Evolutionary conservation across 169 alveolate genomes (phyloP), one percentile per base, ranked within the genome.

Genomic region (Besnoitia besnoiti): DNA sequence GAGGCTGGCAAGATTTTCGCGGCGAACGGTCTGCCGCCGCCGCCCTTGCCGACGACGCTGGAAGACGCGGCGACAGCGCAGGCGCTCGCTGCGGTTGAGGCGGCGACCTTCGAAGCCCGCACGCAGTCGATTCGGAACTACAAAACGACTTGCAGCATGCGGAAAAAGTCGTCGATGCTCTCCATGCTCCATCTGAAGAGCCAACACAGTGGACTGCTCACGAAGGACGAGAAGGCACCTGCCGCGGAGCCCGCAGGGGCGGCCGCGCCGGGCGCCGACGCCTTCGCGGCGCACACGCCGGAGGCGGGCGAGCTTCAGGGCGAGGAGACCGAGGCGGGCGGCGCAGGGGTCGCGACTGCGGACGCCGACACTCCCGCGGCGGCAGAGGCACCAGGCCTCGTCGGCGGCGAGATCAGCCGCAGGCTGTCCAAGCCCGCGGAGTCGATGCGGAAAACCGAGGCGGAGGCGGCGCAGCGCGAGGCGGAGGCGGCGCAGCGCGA

Each of bases 1-100:
- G 95, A 50, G 2, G 94, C 92, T 4, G 14, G 19, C 21, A 49
- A 47, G n/a, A 73, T 93, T 40, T 90, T 89, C 35, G 24, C 33
- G n/a, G 89, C 91, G 1, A 8, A n/a, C 40, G 37, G 42, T 55
- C 61, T 85, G 8, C 92, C 88, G 21, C 50, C 80, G 5, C 93
- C 93, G 55, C 84, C 49, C 35, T 3, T 84, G 27, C 49, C 89
- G 46, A 33, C 33, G 3, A 40, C 87, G 3, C 87, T 77, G 61
- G 61, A 19, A 19, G 87, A 77, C 59, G 59, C 5, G 40, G 59
- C 2, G 55, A 24, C 55, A 10, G 87, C 87, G 7, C 35, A 77
- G 21, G 87, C 87, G 0, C 87, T 77, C 3, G 87, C 49, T 2
- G 87, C 87, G 10, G 87, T 75, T 5, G 85, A 77, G 55, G 59